phyloP scores from a whole-genome alignment of 2,329 filamentous ascomycete species.

The Fusarium irregulare region DNA sequence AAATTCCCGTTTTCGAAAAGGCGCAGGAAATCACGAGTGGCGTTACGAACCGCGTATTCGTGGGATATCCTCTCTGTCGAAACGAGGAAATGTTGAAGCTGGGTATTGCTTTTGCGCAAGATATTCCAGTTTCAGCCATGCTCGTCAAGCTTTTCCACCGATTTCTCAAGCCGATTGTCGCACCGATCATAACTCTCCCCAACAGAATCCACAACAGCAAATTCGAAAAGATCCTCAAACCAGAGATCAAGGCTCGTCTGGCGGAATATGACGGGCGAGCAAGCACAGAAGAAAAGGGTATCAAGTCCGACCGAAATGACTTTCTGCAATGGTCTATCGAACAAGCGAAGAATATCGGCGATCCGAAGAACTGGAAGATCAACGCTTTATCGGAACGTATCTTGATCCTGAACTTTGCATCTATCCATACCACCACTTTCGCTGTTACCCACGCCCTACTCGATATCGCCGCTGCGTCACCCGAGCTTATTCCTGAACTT shows the following conservation, averaged over 20 bases:
- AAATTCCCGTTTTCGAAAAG: not conserved
- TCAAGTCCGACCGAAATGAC: not conserved
- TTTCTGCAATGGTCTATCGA: conserved; percentile 8
- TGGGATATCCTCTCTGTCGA: not conserved
- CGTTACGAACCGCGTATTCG: conserved; percentile 1
- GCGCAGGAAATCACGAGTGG: conserved; percentile 4
- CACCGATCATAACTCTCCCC: not conserved
- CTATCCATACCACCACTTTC: conserved; percentile 17
- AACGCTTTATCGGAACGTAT: conserved; percentile 6
- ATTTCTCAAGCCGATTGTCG: conserved; percentile 1
- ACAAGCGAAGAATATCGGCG: conserved; percentile 6
- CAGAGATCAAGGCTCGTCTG: conserved; percentile 4
- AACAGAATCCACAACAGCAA: conserved; percentile 13
- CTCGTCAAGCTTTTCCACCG: not conserved
- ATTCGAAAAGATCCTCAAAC: conserved; percentile 2
- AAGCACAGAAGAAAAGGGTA: not conserved
- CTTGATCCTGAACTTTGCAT: conserved; percentile 8
- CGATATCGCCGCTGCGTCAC: conserved; percentile 1
- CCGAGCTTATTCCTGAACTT: not conserved
- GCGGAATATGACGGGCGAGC: not conserved
- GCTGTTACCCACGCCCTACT: conserved; percentile 8
- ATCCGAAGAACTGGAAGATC: conserved; percentile 8
- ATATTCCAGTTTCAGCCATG: not conserved
- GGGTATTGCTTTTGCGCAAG: conserved; percentile 7
- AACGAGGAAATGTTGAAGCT: conserved; percentile 2